Conservation (phyloP, 164 flowering plant species). For the Tetracentron sinense region DNA sequence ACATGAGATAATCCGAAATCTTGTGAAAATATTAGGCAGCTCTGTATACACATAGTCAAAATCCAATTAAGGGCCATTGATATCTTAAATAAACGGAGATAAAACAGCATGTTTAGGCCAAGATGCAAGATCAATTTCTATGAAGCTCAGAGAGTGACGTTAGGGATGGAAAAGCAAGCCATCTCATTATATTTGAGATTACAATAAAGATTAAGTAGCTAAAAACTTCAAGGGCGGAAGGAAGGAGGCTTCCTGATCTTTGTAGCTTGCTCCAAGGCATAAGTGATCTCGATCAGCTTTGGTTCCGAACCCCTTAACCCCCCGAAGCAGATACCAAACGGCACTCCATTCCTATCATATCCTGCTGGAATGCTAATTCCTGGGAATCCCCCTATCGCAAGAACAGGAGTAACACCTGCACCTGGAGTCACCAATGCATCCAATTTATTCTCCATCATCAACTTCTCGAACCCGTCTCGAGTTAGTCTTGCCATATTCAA, state of each 20-base stretch:
- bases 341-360: constrained; percentile 34
- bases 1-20: too few relatives aligned
- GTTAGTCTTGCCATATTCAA: constrained; percentile 18
- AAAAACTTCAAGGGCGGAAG: neutral
- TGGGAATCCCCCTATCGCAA: constrained; percentile 52
- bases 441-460: constrained; percentile 35
- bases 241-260: constrained; percentile 41
- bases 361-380: constrained; percentile 57
- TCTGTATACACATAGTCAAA: too few relatives aligned
- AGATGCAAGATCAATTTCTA: too few relatives aligned
- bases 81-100: too few relatives aligned
- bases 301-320: constrained; percentile 50
- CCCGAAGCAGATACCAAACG: constrained; percentile 46
- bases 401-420: constrained; percentile 3
- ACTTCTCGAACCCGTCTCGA: constrained; percentile 33
- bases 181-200: too few relatives aligned
- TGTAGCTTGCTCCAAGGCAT: constrained; percentile 56
- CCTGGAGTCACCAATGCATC: constrained; percentile 47
- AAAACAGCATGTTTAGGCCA: too few relatives aligned
- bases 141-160: too few relatives aligned
- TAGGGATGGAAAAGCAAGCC: too few relatives aligned
- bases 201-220: too few relatives aligned
- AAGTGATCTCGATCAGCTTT: constrained; percentile 43
- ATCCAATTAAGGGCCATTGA: too few relatives aligned
- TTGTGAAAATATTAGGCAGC: too few relatives aligned